phyloP scores from a whole-genome alignment of 164 flowering plant species.

The Magnolia changhungtana region DNA sequence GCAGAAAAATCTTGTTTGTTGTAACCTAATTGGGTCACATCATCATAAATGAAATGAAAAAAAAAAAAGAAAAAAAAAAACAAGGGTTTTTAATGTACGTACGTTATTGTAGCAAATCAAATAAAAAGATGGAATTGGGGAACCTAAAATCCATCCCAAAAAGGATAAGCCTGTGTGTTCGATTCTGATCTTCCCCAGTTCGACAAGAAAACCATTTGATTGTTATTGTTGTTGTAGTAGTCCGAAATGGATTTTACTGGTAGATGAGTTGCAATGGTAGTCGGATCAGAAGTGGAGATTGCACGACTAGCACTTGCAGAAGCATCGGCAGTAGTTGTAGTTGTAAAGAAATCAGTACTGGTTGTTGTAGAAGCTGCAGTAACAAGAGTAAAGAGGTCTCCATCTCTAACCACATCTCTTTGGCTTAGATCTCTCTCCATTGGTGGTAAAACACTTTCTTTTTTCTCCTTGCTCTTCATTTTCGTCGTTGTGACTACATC shows the following conservation, averaged over 20 bases:
- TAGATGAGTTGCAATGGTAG: neutral
- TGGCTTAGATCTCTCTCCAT: no score
- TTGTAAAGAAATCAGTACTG: neutral
- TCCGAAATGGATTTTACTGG: neutral
- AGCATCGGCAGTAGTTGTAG: neutral
- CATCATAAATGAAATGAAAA: no score
- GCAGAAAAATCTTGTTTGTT: no score
- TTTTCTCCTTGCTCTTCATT: neutral
- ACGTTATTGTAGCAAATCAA: neutral
- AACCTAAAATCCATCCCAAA: constrained; percentile 1
- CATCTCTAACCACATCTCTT: neutral
- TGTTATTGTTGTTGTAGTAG: neutral
- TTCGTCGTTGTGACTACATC: neutral
- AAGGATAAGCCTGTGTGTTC: neutral
- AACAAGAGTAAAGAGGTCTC: constrained; percentile 1
- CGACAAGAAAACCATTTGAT: neutral
- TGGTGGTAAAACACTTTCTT: neutral
- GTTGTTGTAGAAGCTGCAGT: neutral
- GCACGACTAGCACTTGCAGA: no score
- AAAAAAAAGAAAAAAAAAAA: no score
- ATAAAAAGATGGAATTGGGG: neutral
- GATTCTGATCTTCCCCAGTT: neutral
- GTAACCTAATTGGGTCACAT: no score
- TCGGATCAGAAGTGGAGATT: neutral
- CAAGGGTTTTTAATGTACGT: neutral